A percentile compares a stretch with the other conserved stretches of the same genome.
phyloP scores from a whole-genome alignment of 2,329 filamentous ascomycete genomes.

The Rhynchosporium agropyri region DNA sequence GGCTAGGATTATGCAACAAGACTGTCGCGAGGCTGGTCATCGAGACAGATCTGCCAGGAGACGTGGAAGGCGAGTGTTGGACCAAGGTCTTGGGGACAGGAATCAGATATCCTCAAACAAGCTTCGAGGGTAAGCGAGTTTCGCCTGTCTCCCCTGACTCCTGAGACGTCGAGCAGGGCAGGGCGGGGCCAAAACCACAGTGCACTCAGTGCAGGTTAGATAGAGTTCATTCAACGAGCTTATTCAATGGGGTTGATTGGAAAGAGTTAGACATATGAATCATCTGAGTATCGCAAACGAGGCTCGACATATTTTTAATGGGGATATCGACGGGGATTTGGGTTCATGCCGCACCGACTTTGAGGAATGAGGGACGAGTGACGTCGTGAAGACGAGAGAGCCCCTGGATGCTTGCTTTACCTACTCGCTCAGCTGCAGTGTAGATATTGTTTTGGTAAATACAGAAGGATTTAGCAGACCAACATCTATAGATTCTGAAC shows the following conservation, averaged over 20 bases:
- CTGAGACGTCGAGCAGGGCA: slow-evolving; percentile 32
- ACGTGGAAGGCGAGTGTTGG: slow-evolving; percentile 12
- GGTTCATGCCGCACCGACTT: background rate
- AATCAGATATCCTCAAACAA: slow-evolving; percentile 41
- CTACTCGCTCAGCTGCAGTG: slow-evolving; percentile 5
- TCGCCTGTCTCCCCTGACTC: slow-evolving; percentile 36
- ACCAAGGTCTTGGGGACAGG: slow-evolving; percentile 4
- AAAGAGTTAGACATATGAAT: background rate
- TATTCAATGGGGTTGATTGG: slow-evolving; percentile 11
- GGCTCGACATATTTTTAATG: background rate
- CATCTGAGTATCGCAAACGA: slow-evolving; percentile 10
- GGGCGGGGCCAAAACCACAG: slow-evolving; percentile 14
- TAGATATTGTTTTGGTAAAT: slow-evolving; percentile 1
- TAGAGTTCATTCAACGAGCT: slow-evolving; percentile 1
- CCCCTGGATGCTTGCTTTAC: slow-evolving; percentile 1
- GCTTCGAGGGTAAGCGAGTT: slow-evolving; percentile 47
- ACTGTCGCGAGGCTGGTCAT: slow-evolving; percentile 25
- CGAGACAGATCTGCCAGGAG: slow-evolving; percentile 21
- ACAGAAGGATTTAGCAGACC: background rate
- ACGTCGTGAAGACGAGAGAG: background rate
- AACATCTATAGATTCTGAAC: background rate
- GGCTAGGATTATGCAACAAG: slow-evolving; percentile 30
- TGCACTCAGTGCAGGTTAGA: background rate
- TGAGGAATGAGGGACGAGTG: slow-evolving; percentile 1
- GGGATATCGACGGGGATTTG: slow-evolving; percentile 2